Conservation (phyloP, 331 rosid species). For the Rosa hybrid region DNA sequence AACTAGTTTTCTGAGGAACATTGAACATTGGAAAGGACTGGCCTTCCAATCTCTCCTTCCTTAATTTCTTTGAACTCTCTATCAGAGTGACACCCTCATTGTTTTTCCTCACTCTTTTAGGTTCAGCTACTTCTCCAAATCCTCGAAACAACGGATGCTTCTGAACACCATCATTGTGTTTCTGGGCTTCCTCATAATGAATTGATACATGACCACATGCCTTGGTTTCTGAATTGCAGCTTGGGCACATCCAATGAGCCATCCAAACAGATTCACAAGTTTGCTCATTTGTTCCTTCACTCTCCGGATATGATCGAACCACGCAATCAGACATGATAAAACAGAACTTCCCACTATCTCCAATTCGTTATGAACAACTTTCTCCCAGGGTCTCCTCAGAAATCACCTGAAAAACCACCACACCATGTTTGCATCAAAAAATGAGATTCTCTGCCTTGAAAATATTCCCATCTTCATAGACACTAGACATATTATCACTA, state of each 20-base stretch:
- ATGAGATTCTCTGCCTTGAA: not conserved
- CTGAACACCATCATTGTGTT: constrained; percentile 35
- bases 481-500: not conserved
- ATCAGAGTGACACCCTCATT: constrained; percentile 33
- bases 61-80: constrained; percentile 27
- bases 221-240: constrained; percentile 42
- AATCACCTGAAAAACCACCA: constrained; percentile 33
- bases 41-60: constrained; percentile 34
- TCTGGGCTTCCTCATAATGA: constrained; percentile 41
- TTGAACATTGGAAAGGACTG: constrained; percentile 55
- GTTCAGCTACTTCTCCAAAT: constrained; percentile 42
- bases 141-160: constrained; percentile 33
- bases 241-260: constrained; percentile 62
- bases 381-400: constrained; percentile 19
- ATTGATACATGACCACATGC: constrained; percentile 25
- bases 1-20: constrained; percentile 39
- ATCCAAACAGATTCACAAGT: constrained; percentile 59
- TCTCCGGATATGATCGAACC: constrained; percentile 28
- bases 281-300: constrained; percentile 38
- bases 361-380: constrained; percentile 11
- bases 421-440: not conserved
- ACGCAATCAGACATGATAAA: constrained; percentile 49
- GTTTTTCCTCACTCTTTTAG: constrained; percentile 17
- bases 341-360: not conserved
- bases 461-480: not conserved